Percentiles rank a stretch among this genome's conserved stretches.
Conservation (phyloP, 148 eudicot genomes). For the Vaccinium vitisidaea region DNA sequence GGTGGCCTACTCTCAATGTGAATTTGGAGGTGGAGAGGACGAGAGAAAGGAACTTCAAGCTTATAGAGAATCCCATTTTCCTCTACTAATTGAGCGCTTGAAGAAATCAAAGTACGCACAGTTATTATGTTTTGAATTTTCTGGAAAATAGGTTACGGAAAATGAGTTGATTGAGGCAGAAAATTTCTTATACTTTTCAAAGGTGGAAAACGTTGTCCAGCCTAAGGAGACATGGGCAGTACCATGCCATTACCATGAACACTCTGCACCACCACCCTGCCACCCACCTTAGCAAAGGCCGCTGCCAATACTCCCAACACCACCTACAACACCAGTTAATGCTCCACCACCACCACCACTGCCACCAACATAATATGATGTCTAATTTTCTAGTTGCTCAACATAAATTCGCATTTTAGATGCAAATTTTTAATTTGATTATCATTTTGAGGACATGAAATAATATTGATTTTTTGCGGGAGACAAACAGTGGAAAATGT, state of each 20-base stretch:
- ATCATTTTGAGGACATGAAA: neutral
- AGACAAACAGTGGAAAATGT: neutral
- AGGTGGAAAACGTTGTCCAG: neutral
- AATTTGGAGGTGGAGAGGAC: slow-evolving; percentile 82
- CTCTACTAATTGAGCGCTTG: slow-evolving; percentile 68
- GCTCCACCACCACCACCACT: no score
- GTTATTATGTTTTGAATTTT: neutral
- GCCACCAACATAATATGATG: no score
- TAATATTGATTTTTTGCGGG: neutral
- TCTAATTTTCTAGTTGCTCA: neutral
- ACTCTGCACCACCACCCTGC: no score
- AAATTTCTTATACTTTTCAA: neutral
- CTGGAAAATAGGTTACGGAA: no score
- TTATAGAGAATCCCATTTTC: slow-evolving; percentile 84
- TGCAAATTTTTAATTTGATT: neutral
- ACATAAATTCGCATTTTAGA: neutral
- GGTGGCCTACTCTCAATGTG: slow-evolving; percentile 95
- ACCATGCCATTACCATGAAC: no score
- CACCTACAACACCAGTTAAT: no score
- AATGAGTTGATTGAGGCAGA: neutral
- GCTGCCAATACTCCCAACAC: no score
- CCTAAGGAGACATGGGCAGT: no score
- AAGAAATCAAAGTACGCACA: slow-evolving; percentile 46
- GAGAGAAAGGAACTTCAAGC: slow-evolving; percentile 72
- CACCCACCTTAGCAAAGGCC: no score